phyloP scores from a whole-genome alignment of 768 basidiomycete species.

The Coprinopsis strossmayeri region DNA sequence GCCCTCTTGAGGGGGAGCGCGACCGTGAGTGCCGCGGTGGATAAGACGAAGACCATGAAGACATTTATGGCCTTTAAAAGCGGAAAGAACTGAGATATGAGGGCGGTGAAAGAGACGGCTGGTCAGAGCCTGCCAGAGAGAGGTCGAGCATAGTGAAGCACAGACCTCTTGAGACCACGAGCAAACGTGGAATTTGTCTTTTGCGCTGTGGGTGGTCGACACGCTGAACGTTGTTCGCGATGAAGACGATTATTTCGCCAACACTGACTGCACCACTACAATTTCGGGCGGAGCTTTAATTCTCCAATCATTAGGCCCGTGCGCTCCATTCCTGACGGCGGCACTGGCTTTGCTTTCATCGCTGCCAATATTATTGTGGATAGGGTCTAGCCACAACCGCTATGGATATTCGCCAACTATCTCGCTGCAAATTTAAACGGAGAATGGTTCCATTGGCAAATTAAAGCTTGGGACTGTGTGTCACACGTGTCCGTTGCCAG shows the following conservation, averaged over 20 bases:
- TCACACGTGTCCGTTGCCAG: too few species aligned
- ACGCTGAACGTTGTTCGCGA: slow-evolving; percentile 56
- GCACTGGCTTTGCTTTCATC: too few species aligned
- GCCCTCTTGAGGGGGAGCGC: slow-evolving; percentile 65
- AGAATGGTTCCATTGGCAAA: too few species aligned
- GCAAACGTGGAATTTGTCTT: slow-evolving; percentile 32
- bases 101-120: slow-evolving; percentile 45
- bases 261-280: slow-evolving; percentile 14
- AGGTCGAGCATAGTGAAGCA: slow-evolving; percentile 88
- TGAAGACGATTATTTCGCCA: slow-evolving; percentile 29
- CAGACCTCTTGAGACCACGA: slow-evolving; percentile 83
- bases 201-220: slow-evolving; percentile 18
- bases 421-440: too few species aligned
- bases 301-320: slow-evolving; percentile 23
- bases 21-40: slow-evolving; percentile 81
- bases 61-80: slow-evolving; percentile 60
- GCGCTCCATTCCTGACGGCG: too few species aligned
- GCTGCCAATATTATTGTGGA: too few species aligned
- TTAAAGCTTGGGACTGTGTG: too few species aligned
- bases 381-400: too few species aligned
- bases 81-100: slow-evolving; percentile 51
- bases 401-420: too few species aligned
- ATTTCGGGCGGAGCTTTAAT: slow-evolving; percentile 39
- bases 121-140: slow-evolving; percentile 69
- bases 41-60: slow-evolving; percentile 67